Conservation (phyloP, 768 basidiomycete genomes). For the Lactarius evosmus region DNA sequence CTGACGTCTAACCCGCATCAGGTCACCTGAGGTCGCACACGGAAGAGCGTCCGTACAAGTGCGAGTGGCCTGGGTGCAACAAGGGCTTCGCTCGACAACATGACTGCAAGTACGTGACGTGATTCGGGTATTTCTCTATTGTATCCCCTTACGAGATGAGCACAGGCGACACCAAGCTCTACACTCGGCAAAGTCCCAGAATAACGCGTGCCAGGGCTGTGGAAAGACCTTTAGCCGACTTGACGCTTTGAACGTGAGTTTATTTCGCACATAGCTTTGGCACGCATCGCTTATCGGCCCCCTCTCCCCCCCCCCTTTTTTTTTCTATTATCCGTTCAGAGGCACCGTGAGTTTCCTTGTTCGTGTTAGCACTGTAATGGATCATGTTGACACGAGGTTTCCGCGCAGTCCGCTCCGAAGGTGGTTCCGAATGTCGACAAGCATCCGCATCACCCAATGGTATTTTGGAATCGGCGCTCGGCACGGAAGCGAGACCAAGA, state of each 20-base stretch:
- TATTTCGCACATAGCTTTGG: slow-evolving; percentile 27
- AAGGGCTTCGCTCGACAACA: slow-evolving; percentile 95
- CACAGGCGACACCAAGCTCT: slow-evolving; percentile 84
- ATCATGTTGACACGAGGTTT: slow-evolving; percentile 29
- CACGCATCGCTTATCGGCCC: slow-evolving; percentile 23
- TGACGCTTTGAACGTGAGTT: slow-evolving; percentile 90
- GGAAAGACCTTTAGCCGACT: slow-evolving; percentile 92
- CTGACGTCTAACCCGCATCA: slow-evolving; percentile 33
- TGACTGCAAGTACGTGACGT: slow-evolving; percentile 85
- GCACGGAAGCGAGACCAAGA: slow-evolving; percentile 15
- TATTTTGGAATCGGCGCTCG: not conserved
- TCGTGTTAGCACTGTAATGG: slow-evolving; percentile 2
- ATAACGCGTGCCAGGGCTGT: slow-evolving; percentile 87
- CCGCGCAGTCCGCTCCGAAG: slow-evolving; percentile 73
- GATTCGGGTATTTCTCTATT: not conserved
- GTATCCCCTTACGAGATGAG: slow-evolving; percentile 9
- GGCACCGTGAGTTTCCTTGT: slow-evolving; percentile 60
- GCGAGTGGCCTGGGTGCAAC: slow-evolving; percentile 90
- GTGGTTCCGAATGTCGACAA: slow-evolving; percentile 70
- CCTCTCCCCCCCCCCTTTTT: slow-evolving; percentile 23
- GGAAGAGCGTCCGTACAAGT: slow-evolving; percentile 91
- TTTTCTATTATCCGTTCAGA: slow-evolving; percentile 39
- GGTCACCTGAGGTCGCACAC: slow-evolving; percentile 95
- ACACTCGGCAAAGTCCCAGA: slow-evolving; percentile 77
- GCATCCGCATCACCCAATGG: slow-evolving; percentile 26